Conservation (phyloP, 225 moss, liverwort and hornwort species). For the Polytrichum commune region DNA sequence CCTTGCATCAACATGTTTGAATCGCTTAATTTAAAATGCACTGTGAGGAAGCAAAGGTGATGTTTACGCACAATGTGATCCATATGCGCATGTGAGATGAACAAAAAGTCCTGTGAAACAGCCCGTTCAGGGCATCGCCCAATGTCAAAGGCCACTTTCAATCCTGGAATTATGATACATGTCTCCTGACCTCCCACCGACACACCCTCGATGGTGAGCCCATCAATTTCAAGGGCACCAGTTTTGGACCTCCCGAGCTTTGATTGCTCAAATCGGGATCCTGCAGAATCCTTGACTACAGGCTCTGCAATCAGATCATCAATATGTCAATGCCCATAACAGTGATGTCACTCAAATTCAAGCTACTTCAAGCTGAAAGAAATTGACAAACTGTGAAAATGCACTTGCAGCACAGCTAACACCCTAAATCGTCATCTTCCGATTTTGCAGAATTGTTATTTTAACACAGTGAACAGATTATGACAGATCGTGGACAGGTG, state of each 20-base stretch:
- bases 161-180: constrained; percentile 73
- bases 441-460: too few species aligned
- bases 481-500: too few species aligned
- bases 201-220: constrained; percentile 76
- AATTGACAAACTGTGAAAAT: too few species aligned
- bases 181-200: constrained; percentile 92
- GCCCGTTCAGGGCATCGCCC: constrained; percentile 92
- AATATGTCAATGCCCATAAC: too few species aligned
- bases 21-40: neutral
- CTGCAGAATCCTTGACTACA: neutral
- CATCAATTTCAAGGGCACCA: constrained; percentile 56
- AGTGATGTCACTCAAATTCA: too few species aligned
- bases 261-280: constrained; percentile 3
- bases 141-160: constrained; percentile 79
- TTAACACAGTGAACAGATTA: too few species aligned
- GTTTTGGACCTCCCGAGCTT: constrained; percentile 38
- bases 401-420: too few species aligned
- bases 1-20: neutral
- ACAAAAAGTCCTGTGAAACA: constrained; percentile 77
- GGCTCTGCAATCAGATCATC: neutral
- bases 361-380: too few species aligned
- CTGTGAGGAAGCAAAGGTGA: neutral
- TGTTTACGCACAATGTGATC: constrained; percentile 78
- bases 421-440: too few species aligned
- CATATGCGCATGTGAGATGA: constrained; percentile 92